Evolutionary conservation across 2,329 filamentous ascomycete genomes (phyloP).

Genomic region (Dactylellina leptospora): DNA sequence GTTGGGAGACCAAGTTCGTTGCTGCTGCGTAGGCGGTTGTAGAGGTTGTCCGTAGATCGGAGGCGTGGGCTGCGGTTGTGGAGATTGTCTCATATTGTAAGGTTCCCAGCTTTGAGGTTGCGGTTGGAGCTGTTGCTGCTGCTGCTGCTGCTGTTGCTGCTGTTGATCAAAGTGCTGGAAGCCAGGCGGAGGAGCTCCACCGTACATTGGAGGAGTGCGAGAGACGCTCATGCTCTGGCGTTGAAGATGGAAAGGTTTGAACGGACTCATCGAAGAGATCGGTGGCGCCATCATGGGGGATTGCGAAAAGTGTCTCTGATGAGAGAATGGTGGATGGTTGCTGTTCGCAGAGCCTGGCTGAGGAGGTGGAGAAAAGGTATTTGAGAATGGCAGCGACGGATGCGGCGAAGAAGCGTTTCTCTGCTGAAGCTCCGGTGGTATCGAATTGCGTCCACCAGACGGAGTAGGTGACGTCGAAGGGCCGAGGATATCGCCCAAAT

Average conservation of each 20-base stretch:
- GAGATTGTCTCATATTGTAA: constrained; percentile 53
- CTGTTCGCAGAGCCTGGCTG: constrained; percentile 54
- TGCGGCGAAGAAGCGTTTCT: constrained; percentile 70
- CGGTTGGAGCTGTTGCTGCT: too few species aligned
- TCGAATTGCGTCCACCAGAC: constrained; percentile 66
- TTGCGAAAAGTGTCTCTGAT: constrained; percentile 53
- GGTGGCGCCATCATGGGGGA: constrained; percentile 55
- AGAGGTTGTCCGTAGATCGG: constrained; percentile 52
- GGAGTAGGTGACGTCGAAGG: constrained; percentile 68
- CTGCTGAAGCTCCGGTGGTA: constrained; percentile 54
- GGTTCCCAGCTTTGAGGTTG: constrained; percentile 55
- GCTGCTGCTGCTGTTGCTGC: too few species aligned
- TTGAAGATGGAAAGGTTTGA: constrained; percentile 56
- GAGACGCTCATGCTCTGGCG: constrained; percentile 57
- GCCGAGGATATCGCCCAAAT: constrained; percentile 77
- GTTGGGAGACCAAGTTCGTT: constrained; percentile 49
- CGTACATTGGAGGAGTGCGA: constrained; percentile 54
- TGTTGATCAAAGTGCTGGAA: constrained; percentile 48
- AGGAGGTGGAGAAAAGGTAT: constrained; percentile 57
- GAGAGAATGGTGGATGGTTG: constrained; percentile 51
- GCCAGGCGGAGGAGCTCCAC: constrained; percentile 25
- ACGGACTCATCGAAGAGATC: constrained; percentile 52
- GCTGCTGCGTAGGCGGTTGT: constrained; percentile 26
- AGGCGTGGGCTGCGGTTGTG: constrained; percentile 55
- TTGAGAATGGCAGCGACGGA: constrained; percentile 57